Base-by-base conservation (phyloP, 768 basidiomycete species). In the Agaricus subrufescens region DNA sequence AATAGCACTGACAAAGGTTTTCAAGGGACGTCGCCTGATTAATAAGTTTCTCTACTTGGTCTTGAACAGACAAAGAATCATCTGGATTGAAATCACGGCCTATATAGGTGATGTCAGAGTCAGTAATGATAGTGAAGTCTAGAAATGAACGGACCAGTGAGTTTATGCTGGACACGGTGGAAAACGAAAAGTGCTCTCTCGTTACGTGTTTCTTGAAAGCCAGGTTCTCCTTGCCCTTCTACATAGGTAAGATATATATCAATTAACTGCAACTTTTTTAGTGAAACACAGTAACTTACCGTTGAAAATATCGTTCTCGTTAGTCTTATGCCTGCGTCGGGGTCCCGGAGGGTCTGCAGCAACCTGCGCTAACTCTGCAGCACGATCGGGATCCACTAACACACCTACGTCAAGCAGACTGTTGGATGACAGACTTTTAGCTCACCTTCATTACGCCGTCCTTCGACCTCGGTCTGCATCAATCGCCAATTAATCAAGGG, bases 401-500 rank as follows among this genome's bases (percentile, higher is more conserved):
- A 70, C 64, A 59, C 80, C 80, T 58, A 72, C 65, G 58, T 77
- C 71, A 56, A 11, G 47, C 57, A 52, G 52, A 60, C 48, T 38
- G 27, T 44, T 29, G 58, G 49, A 39, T 55, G 12, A 60, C 25
- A 31, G 31, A 25, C 47, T n/a, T 25, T 40, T 46, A 52, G 46
- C 65, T 52, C 60, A 85, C 89, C 87, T 69, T 91, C 87, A 31
- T 81, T 77, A 51, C 85, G 82, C 55, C 85, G 79, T 25, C 76
- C 76, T 56, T 92, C 90, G 38, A 82, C 84, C 51, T 94, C 91
- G 5, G 88, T 82, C 64, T 91, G 89, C 79, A 92, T 89, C 60
- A 97, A 75, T 63, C 94, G 84, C 94, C 95, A 99, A 65, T 94
- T 96, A 76, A 98, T 95, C 55, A 99, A 74, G 11, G 97, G 97